These are phyloP conservation scores for Psilocybe tampanensis DNA, from an alignment of 768 basidiomycete species.

Conservation along the genomic window DNA sequence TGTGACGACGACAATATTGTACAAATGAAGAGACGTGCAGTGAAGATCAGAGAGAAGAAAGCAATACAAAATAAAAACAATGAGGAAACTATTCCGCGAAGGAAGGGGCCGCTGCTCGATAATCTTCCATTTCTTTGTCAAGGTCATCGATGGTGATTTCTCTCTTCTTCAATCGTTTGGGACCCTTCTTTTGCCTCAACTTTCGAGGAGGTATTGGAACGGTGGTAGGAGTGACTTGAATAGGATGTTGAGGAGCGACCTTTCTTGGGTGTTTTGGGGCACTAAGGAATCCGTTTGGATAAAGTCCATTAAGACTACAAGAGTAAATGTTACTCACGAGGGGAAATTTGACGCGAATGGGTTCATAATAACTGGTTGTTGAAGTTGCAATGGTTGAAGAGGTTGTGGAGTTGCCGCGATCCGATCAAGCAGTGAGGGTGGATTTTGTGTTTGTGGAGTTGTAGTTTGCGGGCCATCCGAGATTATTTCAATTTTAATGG, in stretches of 20 bases:
- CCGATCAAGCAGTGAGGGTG: constrained; percentile 31
- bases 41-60: background rate
- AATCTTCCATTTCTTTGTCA: constrained; percentile 83
- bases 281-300: background rate
- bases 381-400: constrained; percentile 4
- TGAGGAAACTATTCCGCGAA: constrained; percentile 5
- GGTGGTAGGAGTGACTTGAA: constrained; percentile 14
- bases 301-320: background rate
- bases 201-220: constrained; percentile 36
- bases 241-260: background rate
- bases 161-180: constrained; percentile 68
- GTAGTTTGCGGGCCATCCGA: constrained; percentile 40
- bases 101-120: constrained; percentile 48
- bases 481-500: constrained; percentile 68
- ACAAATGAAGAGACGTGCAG: constrained; percentile 1
- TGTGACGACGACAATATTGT: background rate
- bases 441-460: constrained; percentile 17
- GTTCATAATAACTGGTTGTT: background rate
- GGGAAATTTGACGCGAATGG: background rate
- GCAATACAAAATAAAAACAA: background rate
- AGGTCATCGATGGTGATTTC: constrained; percentile 54
- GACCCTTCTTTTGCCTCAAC: constrained; percentile 68
- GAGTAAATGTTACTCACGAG: constrained; percentile 2
- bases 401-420: constrained; percentile 18
- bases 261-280: background rate